These are phyloP conservation scores for Aureobasidium sp. DNA, from an alignment of 2,329 filamentous ascomycete species.

Conservation along the genomic window DNA sequence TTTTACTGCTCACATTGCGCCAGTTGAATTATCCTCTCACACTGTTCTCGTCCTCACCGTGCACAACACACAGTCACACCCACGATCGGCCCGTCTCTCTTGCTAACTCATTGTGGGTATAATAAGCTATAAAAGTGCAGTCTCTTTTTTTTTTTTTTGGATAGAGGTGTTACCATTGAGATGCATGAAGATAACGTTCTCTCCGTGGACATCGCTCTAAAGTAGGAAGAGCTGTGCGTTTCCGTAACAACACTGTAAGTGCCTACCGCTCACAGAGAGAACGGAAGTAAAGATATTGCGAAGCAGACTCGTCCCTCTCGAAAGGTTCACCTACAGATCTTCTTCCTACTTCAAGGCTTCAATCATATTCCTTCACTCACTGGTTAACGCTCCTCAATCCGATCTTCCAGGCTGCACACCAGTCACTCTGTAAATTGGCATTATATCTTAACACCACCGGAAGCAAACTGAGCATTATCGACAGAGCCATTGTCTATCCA, in stretches of 20 bases:
- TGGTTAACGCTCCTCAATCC: neutral
- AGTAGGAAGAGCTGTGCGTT: neutral
- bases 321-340: neutral
- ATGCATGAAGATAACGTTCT: neutral
- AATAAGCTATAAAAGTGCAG: neutral
- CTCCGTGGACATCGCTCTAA: neutral
- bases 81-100: too few species aligned
- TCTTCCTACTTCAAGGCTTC: neutral
- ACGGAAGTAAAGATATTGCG: too few species aligned
- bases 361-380: neutral
- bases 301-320: too few species aligned
- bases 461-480: neutral
- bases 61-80: too few species aligned
- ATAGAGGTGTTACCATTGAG: neutral
- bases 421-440: neutral
- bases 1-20: too few species aligned
- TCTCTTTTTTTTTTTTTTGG: neutral
- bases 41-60: too few species aligned
- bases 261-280: too few species aligned
- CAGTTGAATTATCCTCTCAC: too few species aligned
- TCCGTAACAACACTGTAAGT: neutral
- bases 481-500: neutral
- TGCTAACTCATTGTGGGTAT: too few species aligned
- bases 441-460: neutral
- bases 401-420: neutral